phyloP scores from a whole-genome alignment of 371 early-diverging fungal species.

The Mortierella sp. region DNA sequence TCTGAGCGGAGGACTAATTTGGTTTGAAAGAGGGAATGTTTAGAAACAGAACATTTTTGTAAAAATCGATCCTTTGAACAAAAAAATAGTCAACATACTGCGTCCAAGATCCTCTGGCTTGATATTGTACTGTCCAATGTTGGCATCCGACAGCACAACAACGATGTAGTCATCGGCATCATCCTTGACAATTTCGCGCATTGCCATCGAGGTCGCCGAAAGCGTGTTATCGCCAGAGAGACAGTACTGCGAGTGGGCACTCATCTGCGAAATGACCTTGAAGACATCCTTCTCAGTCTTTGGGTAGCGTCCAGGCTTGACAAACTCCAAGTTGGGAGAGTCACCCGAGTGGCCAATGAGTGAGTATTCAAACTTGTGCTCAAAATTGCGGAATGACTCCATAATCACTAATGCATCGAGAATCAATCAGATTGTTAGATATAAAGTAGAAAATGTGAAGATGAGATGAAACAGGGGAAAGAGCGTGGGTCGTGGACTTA shows the following conservation, averaged over 20 bases:
- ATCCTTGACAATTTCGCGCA: slow-evolving; percentile 79
- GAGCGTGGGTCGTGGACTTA: slow-evolving; percentile 21
- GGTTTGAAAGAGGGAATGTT: not conserved
- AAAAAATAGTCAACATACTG: slow-evolving; percentile 63
- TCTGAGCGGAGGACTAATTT: slow-evolving; percentile 72
- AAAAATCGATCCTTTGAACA: no score
- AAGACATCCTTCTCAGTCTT: slow-evolving; percentile 84
- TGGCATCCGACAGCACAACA: slow-evolving; percentile 87
- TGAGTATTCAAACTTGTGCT: slow-evolving; percentile 84
- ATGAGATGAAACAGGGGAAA: not conserved
- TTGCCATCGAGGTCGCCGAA: slow-evolving; percentile 75
- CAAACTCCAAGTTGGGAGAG: slow-evolving; percentile 81
- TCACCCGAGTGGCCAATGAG: slow-evolving; percentile 88
- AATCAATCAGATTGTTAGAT: slow-evolving; percentile 1
- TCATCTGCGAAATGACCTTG: slow-evolving; percentile 73
- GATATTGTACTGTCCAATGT: slow-evolving; percentile 86
- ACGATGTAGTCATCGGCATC: slow-evolving; percentile 88
- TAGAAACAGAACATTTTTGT: not conserved
- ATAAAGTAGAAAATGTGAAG: not conserved
- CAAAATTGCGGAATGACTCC: slow-evolving; percentile 87
- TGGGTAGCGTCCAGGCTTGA: slow-evolving; percentile 75
- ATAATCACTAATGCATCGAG: slow-evolving; percentile 74
- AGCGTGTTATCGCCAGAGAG: slow-evolving; percentile 86
- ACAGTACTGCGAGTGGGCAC: slow-evolving; percentile 76
- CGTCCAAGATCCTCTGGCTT: slow-evolving; percentile 77